Conservation (phyloP, 2,329 filamentous ascomycete genomes). For the Sclerotinia borealis region DNA sequence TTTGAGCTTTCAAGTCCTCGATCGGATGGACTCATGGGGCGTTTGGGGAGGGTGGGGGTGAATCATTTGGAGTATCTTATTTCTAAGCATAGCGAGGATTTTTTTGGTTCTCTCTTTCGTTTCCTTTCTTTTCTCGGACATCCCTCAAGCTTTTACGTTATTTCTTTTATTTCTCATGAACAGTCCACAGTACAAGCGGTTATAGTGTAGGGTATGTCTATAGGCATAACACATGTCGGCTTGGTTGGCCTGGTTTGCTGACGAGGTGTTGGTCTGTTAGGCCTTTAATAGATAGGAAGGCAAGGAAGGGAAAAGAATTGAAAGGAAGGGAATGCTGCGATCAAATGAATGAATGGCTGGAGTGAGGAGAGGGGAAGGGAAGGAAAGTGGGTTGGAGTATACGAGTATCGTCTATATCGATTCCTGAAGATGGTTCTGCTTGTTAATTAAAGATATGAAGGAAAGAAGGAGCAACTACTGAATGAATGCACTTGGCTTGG, state of each 20-base stretch:
- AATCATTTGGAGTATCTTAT: neutral
- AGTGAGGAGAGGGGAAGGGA: neutral
- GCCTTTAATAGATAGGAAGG: too few species aligned
- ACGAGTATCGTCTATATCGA: neutral
- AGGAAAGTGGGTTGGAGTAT: neutral
- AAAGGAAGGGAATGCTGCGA: neutral
- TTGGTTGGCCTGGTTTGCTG: neutral
- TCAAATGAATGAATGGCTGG: neutral
- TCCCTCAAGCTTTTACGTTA: neutral
- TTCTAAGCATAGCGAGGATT: constrained; percentile 16
- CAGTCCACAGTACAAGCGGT: neutral
- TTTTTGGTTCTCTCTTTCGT: constrained; percentile 17
- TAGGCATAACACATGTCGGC: neutral
- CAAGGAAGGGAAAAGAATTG: neutral
- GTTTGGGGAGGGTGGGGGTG: neutral
- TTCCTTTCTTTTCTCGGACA: neutral
- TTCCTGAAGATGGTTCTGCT: neutral
- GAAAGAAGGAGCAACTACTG: neutral
- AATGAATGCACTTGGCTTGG: neutral
- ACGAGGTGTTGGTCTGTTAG: neutral
- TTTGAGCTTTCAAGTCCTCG: neutral
- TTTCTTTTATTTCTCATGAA: neutral
- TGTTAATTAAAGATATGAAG: neutral
- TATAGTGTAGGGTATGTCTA: neutral
- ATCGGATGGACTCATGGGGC: neutral